phyloP scores from a whole-genome alignment of 169 alveolate species.

The Ichthyophthirius multifiliis region DNA sequence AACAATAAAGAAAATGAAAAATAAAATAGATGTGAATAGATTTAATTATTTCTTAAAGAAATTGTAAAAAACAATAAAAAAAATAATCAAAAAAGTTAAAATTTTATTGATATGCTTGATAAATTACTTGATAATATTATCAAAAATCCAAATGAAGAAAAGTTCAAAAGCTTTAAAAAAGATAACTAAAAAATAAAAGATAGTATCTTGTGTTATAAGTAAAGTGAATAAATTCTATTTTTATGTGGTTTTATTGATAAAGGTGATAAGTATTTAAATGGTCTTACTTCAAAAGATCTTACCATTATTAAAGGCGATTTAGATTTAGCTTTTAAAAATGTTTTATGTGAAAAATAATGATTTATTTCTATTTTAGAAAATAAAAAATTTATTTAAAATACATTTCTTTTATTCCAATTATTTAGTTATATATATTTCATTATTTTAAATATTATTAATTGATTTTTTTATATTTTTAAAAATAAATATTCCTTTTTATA shows the following conservation, averaged over 20 bases:
- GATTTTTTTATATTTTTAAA: too few species aligned
- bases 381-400: too few species aligned
- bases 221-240: not conserved
- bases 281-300: not conserved
- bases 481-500: too few species aligned
- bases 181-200: not conserved
- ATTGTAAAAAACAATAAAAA: not conserved
- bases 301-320: not conserved
- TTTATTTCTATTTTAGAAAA: too few species aligned
- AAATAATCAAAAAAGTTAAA: not conserved
- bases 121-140: not conserved
- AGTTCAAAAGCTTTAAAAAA: not conserved
- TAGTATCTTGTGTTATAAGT: not conserved
- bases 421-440: too few species aligned
- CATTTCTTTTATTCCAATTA: too few species aligned
- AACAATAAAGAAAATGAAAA: not conserved
- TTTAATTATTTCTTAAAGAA: not conserved
- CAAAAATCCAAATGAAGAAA: not conserved
- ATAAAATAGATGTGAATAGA: not conserved
- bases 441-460: too few species aligned
- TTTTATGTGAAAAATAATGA: too few species aligned
- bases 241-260: not conserved
- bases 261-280: not conserved
- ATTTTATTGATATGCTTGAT: not conserved
- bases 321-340: not conserved